A percentile compares a stretch with the other conserved stretches of the same genome.
Conservation (phyloP, 257 asterid genomes). For the Sherardia arvensis region DNA sequence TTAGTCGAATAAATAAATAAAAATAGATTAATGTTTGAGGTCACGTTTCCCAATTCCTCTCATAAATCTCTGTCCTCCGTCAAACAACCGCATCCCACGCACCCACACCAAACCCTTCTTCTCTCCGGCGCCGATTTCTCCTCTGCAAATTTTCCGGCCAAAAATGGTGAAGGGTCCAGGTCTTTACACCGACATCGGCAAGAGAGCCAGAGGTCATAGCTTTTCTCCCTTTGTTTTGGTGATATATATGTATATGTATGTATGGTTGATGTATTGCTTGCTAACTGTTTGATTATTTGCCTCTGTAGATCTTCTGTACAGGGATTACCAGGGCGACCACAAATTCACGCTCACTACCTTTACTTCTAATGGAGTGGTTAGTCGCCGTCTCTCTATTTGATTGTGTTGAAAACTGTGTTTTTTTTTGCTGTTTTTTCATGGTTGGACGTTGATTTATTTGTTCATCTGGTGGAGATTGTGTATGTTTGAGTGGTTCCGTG, state of each 20-base stretch:
- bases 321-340: constrained; percentile 42
- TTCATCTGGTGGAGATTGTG: neutral
- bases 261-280: neutral
- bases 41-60: neutral
- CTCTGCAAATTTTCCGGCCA: neutral
- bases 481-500: neutral
- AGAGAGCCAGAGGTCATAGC: constrained; percentile 26
- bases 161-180: constrained; percentile 38
- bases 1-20: neutral
- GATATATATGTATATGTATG: neutral
- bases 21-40: neutral
- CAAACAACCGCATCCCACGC: constrained; percentile 3
- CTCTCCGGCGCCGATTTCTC: neutral
- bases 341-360: constrained; percentile 40
- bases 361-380: constrained; percentile 36
- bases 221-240: neutral
- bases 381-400: neutral
- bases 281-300: constrained; percentile 4
- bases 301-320: constrained; percentile 38
- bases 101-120: neutral
- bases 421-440: neutral
- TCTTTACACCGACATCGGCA: constrained; percentile 36
- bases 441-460: neutral
- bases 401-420: neutral
- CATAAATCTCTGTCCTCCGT: neutral